phyloP scores from a whole-genome alignment of 352 stramenopile genomes.

The Phytophthora sp. region DNA sequence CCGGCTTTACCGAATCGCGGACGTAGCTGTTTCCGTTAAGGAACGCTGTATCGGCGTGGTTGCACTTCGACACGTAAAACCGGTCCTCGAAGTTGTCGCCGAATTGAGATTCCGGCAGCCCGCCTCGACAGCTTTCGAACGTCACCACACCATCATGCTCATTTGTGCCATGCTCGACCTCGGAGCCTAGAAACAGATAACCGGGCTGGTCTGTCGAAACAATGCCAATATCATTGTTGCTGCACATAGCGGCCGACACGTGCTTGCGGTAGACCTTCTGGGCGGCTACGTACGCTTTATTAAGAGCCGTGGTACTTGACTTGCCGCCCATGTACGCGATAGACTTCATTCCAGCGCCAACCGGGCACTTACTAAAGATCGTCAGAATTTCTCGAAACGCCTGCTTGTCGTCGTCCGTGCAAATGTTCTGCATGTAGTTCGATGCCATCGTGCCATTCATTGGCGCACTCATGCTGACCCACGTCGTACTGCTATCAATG shows the following conservation, averaged over 20 bases:
- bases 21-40: constrained; percentile 55
- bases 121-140: constrained; percentile 54
- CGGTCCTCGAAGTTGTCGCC: constrained; percentile 42
- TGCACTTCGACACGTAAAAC: constrained; percentile 66
- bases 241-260: constrained; percentile 52
- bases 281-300: constrained; percentile 37
- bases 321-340: constrained; percentile 46
- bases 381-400: constrained; percentile 40
- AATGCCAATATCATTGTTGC: constrained; percentile 41
- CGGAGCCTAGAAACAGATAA: constrained; percentile 29
- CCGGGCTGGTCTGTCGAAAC: constrained; percentile 34
- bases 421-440: constrained; percentile 48
- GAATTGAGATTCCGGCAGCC: constrained; percentile 43
- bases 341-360: constrained; percentile 42
- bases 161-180: constrained; percentile 32
- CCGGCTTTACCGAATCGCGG: constrained; percentile 47
- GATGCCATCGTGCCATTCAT: constrained; percentile 56
- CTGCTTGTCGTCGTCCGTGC: constrained; percentile 38
- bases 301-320: constrained; percentile 39
- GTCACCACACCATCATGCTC: constrained; percentile 48
- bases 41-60: constrained; percentile 67
- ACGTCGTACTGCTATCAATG: constrained; percentile 45
- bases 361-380: constrained; percentile 46
- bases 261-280: constrained; percentile 45
- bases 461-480: constrained; percentile 54